These are phyloP conservation scores for Arthroderma sp. DNA, from an alignment of 2,329 filamentous ascomycete species.

Conservation along the genomic window DNA sequence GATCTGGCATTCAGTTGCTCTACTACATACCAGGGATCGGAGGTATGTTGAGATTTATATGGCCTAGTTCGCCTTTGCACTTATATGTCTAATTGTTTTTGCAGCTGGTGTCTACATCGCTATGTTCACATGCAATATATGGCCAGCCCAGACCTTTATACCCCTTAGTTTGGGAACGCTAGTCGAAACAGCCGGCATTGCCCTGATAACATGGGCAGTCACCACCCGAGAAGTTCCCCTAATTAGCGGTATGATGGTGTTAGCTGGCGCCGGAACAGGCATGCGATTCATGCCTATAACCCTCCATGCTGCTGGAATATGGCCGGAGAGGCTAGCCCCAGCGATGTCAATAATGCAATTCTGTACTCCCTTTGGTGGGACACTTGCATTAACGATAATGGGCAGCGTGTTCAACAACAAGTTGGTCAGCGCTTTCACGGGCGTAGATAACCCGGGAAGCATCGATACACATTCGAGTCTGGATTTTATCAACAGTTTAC, in stretches of 20 bases:
- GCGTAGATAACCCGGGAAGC: slow-evolving; percentile 17
- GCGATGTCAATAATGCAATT: slow-evolving; percentile 49
- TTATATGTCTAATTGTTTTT: slow-evolving; percentile 9
- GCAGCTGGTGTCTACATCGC: slow-evolving; percentile 43
- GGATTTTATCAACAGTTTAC: slow-evolving; percentile 22
- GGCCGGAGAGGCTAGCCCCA: slow-evolving; percentile 43
- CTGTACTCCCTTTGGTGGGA: slow-evolving; percentile 50
- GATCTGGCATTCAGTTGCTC: slow-evolving; percentile 45
- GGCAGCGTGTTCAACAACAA: slow-evolving; percentile 55
- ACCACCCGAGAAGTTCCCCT: slow-evolving; percentile 34
- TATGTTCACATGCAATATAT: slow-evolving; percentile 47
- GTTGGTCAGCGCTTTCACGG: slow-evolving; percentile 17
- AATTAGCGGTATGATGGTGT: slow-evolving; percentile 53
- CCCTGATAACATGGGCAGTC: slow-evolving; percentile 45
- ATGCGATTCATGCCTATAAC: slow-evolving; percentile 52
- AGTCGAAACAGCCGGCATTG: slow-evolving; percentile 46
- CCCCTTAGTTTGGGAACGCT: slow-evolving; percentile 45
- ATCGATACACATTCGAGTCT: slow-evolving; percentile 26
- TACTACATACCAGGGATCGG: slow-evolving; percentile 53
- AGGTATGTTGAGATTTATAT: slow-evolving; percentile 24
- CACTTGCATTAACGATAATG: slow-evolving; percentile 54
- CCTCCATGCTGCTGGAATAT: slow-evolving; percentile 51
- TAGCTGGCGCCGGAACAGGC: slow-evolving; percentile 50
- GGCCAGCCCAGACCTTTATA: slow-evolving; percentile 48
- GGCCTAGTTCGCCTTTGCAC: background rate